Percentiles rank a stretch among this genome's conserved stretches.
phyloP scores from a whole-genome alignment of 805 yeast genomes.

The Spathaspora boniae region DNA sequence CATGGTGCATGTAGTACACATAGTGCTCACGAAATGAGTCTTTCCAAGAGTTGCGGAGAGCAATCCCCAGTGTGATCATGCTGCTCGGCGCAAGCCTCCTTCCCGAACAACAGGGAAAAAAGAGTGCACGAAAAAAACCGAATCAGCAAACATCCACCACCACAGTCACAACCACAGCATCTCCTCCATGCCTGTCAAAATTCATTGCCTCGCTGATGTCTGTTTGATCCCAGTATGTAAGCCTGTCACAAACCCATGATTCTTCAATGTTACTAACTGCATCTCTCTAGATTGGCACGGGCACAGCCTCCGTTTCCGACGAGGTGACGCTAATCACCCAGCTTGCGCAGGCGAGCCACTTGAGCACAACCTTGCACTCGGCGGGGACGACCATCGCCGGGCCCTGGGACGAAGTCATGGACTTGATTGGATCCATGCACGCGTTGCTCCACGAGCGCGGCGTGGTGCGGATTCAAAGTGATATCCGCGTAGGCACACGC shows the following conservation, averaged over 20 bases:
- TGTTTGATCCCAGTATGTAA: constrained; percentile 63
- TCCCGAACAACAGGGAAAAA: neutral
- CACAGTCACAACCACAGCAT: no score
- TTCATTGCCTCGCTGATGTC: constrained; percentile 79
- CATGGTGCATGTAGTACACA: no score
- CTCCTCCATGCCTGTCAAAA: constrained; percentile 32
- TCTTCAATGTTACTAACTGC: constrained; percentile 23
- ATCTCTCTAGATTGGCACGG: constrained; percentile 57
- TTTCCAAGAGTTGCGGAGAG: no score
- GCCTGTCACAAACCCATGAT: constrained; percentile 40
- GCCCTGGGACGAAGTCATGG: constrained; percentile 88
- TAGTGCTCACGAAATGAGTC: no score
- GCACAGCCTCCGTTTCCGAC: constrained; percentile 72
- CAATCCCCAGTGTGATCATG: no score
- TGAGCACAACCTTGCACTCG: constrained; percentile 73
- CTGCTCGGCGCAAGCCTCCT: no score
- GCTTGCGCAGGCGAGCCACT: constrained; percentile 56
- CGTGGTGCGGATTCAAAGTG: constrained; percentile 76
- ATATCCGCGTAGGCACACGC: constrained; percentile 84
- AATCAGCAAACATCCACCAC: no score
- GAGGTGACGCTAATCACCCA: constrained; percentile 71
- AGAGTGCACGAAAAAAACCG: no score
- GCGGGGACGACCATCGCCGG: constrained; percentile 94
- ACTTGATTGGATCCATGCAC: constrained; percentile 73
- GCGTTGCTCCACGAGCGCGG: constrained; percentile 66